phyloP scores from a whole-genome alignment of 2,329 filamentous ascomycete species.

The Aspergillus flavus region DNA sequence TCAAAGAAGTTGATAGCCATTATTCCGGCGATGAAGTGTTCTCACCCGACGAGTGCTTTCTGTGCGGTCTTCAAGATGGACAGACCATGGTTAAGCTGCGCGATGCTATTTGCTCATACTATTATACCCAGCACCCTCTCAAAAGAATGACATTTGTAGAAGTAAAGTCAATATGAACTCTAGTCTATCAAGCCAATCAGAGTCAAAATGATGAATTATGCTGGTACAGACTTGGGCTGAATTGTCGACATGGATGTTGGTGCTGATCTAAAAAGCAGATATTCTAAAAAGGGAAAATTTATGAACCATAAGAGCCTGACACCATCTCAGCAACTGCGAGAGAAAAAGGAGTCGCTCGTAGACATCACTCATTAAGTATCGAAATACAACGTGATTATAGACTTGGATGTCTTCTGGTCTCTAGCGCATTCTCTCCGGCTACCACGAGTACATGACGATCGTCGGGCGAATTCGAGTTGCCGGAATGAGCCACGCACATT shows the following conservation, averaged over 20 bases:
- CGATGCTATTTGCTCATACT: neutral
- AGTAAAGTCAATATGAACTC: neutral
- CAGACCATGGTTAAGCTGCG: too few relatives aligned
- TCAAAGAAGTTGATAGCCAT: neutral
- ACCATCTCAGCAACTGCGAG: neutral
- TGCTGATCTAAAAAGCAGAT: too few relatives aligned
- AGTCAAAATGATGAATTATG: neutral
- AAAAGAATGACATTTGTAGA: neutral
- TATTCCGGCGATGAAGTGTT: neutral
- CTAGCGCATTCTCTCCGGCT: neutral
- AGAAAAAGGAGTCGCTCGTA: neutral
- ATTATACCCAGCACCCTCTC: neutral
- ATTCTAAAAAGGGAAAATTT: too few relatives aligned
- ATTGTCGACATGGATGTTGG: too few relatives aligned
- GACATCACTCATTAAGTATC: neutral
- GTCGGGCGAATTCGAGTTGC: conserved; percentile 1
- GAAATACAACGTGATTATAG: neutral
- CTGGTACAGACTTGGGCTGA: too few relatives aligned
- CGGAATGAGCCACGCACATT: neutral
- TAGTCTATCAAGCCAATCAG: too few relatives aligned
- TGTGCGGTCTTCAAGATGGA: neutral
- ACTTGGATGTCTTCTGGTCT: neutral
- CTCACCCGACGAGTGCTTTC: neutral
- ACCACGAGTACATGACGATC: neutral
- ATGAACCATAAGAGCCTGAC: too few relatives aligned